Evolutionary conservation across 1,284 basidiomycete species (phyloP), one percentile per base, ranked within the genome.

Genomic region (Athelia sp.): DNA sequence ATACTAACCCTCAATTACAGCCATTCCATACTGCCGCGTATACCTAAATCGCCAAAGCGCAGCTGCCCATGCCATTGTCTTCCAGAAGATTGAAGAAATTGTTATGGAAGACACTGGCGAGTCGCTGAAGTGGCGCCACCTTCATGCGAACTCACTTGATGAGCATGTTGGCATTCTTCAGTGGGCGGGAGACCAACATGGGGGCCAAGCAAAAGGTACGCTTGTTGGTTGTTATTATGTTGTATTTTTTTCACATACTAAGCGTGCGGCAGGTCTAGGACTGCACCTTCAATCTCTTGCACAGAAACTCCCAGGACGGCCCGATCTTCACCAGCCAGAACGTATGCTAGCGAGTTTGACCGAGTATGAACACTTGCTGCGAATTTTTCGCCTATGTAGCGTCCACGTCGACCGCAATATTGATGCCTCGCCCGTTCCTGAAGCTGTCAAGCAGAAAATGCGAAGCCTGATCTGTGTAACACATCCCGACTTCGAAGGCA

Each of bases 141-240:
- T 64, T 1, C 55, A 63, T 51, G 51, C 55, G 0, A 19, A 17
- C 2, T 15, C 23, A n/a, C n/a, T 50, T 1, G 36, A 50, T 4
- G 58, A 62, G 3, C 47, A 42, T 10, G 40, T 48, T 10, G 58
- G 54, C n/a, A 49, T 62, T 9, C 36, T 40, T 9, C 56, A 57
- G 3, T 54, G 54, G 35, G 46, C 52, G n/a, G 59, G 49, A 1
- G 61, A 65, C 50, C 61, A 66, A 46, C 61, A 65, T 45, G 45
- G 53, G 3, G 60, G 64, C 2, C 61, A 65, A 50, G 63, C 62
- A 10, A 63, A 62, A 58, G 65, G 62, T 60, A 8, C 22, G 44
- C 14, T 15, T n/a, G 21, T 13, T n/a, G n/a, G 36, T 44, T n/a
- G 9, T 6, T n/a, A 22, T n/a, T n/a, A n/a, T 23, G 6, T 22